Conservation (phyloP, 768 basidiomycete species). For the Boletus pseudopeckii region DNA sequence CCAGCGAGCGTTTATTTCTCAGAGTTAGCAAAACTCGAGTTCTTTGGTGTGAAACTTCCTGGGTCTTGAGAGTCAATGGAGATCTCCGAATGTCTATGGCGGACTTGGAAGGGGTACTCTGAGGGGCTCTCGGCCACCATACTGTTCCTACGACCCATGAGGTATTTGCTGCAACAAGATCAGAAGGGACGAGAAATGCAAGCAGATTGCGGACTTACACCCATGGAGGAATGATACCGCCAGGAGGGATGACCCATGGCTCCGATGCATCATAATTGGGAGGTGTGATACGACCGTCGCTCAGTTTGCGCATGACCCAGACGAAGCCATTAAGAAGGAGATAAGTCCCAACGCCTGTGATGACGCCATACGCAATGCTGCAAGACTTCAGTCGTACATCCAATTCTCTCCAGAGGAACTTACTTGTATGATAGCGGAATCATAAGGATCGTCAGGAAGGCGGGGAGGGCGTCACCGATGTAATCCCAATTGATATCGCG, state of each 20-base stretch:
- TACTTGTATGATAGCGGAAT: constrained; percentile 80
- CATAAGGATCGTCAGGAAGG: constrained; percentile 76
- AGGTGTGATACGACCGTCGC: constrained; percentile 60
- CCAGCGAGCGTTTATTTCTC: constrained; percentile 21
- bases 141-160: constrained; percentile 15
- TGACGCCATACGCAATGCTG: constrained; percentile 88
- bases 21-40: constrained; percentile 26
- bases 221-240: constrained; percentile 66
- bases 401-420: constrained; percentile 16
- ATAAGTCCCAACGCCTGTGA: constrained; percentile 72
- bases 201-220: constrained; percentile 42
- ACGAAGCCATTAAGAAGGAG: constrained; percentile 71
- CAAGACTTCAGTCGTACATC: constrained; percentile 2
- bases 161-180: constrained; percentile 21
- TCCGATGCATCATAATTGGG: constrained; percentile 63
- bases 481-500: constrained; percentile 89
- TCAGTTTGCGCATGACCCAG: constrained; percentile 49
- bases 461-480: constrained; percentile 81
- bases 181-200: background rate
- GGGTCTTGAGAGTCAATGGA: constrained; percentile 34
- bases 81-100: constrained; percentile 30
- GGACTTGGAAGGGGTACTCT: constrained; percentile 32
- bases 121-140: background rate
- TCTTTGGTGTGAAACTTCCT: constrained; percentile 22
- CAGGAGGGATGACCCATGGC: constrained; percentile 69